phyloP scores from a whole-genome alignment of 2,329 filamentous ascomycete genomes.

The Chaetothyriales sp. region DNA sequence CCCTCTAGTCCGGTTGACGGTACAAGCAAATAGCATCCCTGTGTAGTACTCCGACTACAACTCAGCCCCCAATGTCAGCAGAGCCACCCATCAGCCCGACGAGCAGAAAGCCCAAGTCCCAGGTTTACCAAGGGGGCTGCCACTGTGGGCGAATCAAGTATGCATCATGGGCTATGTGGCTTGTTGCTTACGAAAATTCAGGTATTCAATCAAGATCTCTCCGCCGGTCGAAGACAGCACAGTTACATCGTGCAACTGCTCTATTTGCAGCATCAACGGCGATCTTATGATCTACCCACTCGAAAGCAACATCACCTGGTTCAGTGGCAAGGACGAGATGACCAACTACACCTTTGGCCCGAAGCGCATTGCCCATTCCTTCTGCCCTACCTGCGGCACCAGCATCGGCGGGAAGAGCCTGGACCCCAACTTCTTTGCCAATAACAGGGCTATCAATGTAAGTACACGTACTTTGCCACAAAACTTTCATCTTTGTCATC shows the following conservation, averaged over 20 bases:
- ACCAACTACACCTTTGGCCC: slow-evolving; percentile 20
- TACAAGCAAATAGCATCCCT: too few relatives aligned
- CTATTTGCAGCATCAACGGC: slow-evolving; percentile 21
- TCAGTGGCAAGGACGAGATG: slow-evolving; percentile 14
- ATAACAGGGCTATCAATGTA: slow-evolving; percentile 21
- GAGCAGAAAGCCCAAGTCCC: slow-evolving; percentile 10
- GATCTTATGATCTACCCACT: slow-evolving; percentile 20
- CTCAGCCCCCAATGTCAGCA: background rate
- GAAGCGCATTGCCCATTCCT: slow-evolving; percentile 19
- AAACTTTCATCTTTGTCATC: too few relatives aligned
- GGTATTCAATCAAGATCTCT: slow-evolving; percentile 16
- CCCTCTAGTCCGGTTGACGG: background rate
- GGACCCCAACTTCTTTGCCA: slow-evolving; percentile 14
- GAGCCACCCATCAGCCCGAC: slow-evolving; percentile 10
- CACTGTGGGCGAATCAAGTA: slow-evolving; percentile 15
- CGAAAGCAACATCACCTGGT: slow-evolving; percentile 15
- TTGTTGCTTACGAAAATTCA: background rate
- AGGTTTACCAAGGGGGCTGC: slow-evolving; percentile 15
- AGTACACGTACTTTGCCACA: slow-evolving; percentile 4
- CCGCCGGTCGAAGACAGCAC: slow-evolving; percentile 15
- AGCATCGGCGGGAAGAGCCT: slow-evolving; percentile 18
- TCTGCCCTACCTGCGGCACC: slow-evolving; percentile 21
- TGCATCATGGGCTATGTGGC: background rate
- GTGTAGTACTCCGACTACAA: background rate
- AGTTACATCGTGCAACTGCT: slow-evolving; percentile 17